phyloP scores from a whole-genome alignment of 2,329 filamentous ascomycete species.

The Epicoccum nigrum region DNA sequence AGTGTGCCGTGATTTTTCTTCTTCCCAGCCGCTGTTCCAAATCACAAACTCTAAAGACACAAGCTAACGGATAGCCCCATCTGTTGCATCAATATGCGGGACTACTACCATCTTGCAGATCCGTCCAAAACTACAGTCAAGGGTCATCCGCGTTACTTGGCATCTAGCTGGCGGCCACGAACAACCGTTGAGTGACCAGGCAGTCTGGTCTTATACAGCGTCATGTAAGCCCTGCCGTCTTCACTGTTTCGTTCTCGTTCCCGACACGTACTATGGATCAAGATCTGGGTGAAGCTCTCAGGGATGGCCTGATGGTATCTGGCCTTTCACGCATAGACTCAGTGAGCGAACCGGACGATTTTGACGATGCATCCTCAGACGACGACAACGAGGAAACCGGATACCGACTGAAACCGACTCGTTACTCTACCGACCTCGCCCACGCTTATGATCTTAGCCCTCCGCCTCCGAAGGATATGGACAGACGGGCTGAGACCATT shows the following conservation, averaged over 20 bases:
- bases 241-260: conserved; percentile 2
- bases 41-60: conserved; percentile 5
- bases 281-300: conserved; percentile 7
- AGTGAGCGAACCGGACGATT: conserved; percentile 10
- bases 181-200: neutral
- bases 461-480: conserved; percentile 28
- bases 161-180: conserved; percentile 1
- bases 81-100: conserved; percentile 6
- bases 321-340: conserved; percentile 13
- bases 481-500: conserved; percentile 56
- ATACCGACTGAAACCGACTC: conserved; percentile 2
- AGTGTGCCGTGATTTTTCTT: neutral
- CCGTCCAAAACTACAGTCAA: neutral
- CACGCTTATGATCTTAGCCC: conserved; percentile 32
- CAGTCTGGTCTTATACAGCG: conserved; percentile 2
- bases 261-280: conserved; percentile 7
- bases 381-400: neutral
- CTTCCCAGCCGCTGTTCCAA: conserved; percentile 1
- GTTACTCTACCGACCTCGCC: conserved; percentile 20
- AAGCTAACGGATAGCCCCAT: conserved; percentile 10
- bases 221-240: neutral
- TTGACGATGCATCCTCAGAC: neutral
- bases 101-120: conserved; percentile 11
- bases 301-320: neutral
- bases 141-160: conserved; percentile 2